Conservation (phyloP, 208 protist genomes). For the Plasmodiophora brassicae region DNA sequence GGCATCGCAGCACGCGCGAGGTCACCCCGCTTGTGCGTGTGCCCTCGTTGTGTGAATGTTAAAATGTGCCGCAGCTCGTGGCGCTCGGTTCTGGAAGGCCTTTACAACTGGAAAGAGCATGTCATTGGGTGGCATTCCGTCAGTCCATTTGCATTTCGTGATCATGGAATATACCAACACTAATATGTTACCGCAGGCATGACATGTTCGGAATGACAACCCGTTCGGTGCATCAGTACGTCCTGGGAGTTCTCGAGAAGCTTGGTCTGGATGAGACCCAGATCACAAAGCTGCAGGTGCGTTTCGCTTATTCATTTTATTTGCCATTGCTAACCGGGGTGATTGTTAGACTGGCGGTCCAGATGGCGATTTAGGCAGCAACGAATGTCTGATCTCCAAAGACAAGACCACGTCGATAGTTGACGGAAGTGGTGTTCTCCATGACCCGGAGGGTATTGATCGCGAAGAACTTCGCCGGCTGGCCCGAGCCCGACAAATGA, state of each 20-base stretch:
- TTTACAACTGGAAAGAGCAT: slow-evolving; percentile 90
- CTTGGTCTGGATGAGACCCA: slow-evolving; percentile 71
- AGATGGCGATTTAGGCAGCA: slow-evolving; percentile 88
- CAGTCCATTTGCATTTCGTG: not conserved
- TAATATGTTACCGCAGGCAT: slow-evolving; percentile 55
- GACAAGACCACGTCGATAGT: slow-evolving; percentile 75
- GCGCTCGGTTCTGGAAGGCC: slow-evolving; percentile 81
- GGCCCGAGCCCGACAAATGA: slow-evolving; percentile 67
- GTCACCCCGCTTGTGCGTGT: not conserved
- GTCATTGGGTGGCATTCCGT: slow-evolving; percentile 80
- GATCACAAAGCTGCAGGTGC: slow-evolving; percentile 77
- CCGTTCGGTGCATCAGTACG: slow-evolving; percentile 81
- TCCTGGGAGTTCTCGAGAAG: slow-evolving; percentile 75
- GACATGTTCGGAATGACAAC: slow-evolving; percentile 81
- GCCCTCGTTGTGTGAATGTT: slow-evolving; percentile 13
- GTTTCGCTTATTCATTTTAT: not conserved
- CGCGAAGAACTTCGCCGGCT: slow-evolving; percentile 75
- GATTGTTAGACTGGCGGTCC: slow-evolving; percentile 78
- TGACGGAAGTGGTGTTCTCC: slow-evolving; percentile 83
- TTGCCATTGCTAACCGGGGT: not conserved
- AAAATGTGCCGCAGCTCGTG: slow-evolving; percentile 52
- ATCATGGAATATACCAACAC: not conserved
- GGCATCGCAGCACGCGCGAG: slow-evolving; percentile 52
- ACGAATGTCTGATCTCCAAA: slow-evolving; percentile 84
- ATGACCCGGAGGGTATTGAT: slow-evolving; percentile 81